phyloP scores from a whole-genome alignment of 148 eudicot species.

The Rhododendron griersonianum region DNA sequence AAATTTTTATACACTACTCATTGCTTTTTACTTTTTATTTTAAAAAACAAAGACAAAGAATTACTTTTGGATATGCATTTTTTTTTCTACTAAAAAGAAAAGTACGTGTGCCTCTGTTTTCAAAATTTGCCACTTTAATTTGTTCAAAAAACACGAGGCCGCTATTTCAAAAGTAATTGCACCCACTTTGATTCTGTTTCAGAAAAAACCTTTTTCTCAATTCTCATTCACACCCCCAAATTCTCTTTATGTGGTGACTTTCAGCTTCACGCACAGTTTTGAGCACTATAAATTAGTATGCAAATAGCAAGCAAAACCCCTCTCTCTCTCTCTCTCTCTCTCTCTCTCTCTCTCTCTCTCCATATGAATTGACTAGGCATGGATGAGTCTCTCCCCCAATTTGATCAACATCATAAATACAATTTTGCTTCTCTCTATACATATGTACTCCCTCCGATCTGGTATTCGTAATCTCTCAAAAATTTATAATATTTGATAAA shows the following conservation, averaged over 20 bases:
- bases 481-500: neutral
- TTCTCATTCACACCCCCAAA: neutral
- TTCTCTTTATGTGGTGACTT: neutral
- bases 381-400: neutral
- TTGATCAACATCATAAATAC: neutral
- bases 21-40: neutral
- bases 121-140: neutral
- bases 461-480: too few relatives aligned
- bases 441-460: neutral
- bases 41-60: neutral
- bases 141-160: neutral
- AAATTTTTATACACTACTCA: neutral
- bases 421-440: neutral
- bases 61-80: neutral
- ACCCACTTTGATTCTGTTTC: neutral
- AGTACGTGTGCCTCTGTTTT: neutral
- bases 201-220: neutral
- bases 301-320: neutral
- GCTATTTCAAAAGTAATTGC: neutral
- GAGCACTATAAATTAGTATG: neutral
- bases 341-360: neutral
- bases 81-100: neutral
- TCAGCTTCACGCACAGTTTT: neutral
- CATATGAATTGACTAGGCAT: neutral
- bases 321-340: too few relatives aligned